A percentile compares a stretch with the other conserved stretches of the same genome.
These are phyloP conservation scores for Solanum aculeatissimum DNA, from an alignment of 305 asterid species.

Conservation along the genomic window DNA sequence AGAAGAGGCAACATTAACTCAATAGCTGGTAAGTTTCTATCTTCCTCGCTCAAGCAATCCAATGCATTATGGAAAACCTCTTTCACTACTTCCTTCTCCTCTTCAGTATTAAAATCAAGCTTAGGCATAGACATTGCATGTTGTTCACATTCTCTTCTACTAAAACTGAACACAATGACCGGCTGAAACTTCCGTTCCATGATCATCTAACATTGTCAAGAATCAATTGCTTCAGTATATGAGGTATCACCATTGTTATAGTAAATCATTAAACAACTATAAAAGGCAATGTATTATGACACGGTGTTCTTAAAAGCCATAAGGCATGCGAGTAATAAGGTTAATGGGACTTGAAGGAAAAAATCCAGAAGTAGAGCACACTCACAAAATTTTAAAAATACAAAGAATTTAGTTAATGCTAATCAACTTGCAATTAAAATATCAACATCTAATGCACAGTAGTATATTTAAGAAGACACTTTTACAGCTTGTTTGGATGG, in stretches of 20 bases:
- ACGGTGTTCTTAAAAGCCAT: not conserved
- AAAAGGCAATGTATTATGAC: not conserved
- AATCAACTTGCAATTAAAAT: not conserved
- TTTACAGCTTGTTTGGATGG: too few species aligned
- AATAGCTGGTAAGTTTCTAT: slow-evolving; percentile 80
- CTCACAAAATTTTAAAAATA: not conserved
- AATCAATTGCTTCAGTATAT: slow-evolving; percentile 9
- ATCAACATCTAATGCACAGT: not conserved
- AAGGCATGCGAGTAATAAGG: not conserved
- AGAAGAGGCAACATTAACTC: slow-evolving; percentile 93
- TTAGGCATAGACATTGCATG: slow-evolving; percentile 99
- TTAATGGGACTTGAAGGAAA: not conserved
- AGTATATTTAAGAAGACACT: too few species aligned
- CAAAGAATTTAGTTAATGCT: not conserved
- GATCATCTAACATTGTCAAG: slow-evolving; percentile 61
- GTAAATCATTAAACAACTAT: not conserved
- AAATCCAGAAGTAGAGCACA: not conserved
- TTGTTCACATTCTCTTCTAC: slow-evolving; percentile 98
- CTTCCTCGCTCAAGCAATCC: slow-evolving; percentile 83
- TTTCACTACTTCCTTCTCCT: slow-evolving; percentile 82
- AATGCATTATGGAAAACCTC: slow-evolving; percentile 82
- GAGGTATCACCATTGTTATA: not conserved
- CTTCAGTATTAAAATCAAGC: slow-evolving; percentile 81
- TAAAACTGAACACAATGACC: slow-evolving; percentile 91
- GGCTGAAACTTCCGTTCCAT: slow-evolving; percentile 98